Base-by-base conservation (phyloP, 768 basidiomycete genomes). In the Wakefieldia striispora region DNA sequence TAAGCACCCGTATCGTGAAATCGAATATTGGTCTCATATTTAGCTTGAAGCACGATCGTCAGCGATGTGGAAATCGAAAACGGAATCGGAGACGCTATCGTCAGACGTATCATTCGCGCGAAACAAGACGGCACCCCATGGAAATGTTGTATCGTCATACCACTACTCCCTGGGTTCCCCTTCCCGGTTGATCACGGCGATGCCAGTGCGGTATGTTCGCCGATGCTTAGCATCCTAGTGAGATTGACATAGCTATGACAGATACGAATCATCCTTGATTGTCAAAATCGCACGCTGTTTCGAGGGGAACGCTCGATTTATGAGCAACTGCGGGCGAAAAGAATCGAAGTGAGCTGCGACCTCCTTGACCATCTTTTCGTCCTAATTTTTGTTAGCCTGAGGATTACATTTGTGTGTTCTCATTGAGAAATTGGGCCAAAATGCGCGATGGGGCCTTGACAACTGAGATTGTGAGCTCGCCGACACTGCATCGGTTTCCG, bases 241-340 rank as follows among this genome's bases (percentile, higher is more conserved):
- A 13, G 49, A 33, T 47, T 54, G 17, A 56, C 7, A 10, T 19
- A 9, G 7, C 12, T 16, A 34, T 40, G 12, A 49, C 56, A 93
- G 91, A 82, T 95, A 57, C 91, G 95, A 29, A 86, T 98, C 48
- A 98, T 98, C 63, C 63, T 97, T 33, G 93, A 99, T 63, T 95
- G 93, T 61, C 97, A 99, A 68, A 95, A 91, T 61, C 79, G 88
- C 50, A 87, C 92, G 0, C 86, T 98, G 40, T 80, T 79, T 47
- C 79, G 95, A 40, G 97, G 97, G 1, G 90, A 92, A 4, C 77
- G 90, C 66, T 97, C 94, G 3, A 95, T 99, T 57, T 98, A 91
- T 65, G 81, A 80, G 6, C 77, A 93, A 40, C 73, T 99, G 43
- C 76, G 86, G 27, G 88, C 87, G 57, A 90, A 92, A 67, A 87